phyloP scores from a whole-genome alignment of 192 early-diverging fungal genomes.

The Coemansia sp. region DNA sequence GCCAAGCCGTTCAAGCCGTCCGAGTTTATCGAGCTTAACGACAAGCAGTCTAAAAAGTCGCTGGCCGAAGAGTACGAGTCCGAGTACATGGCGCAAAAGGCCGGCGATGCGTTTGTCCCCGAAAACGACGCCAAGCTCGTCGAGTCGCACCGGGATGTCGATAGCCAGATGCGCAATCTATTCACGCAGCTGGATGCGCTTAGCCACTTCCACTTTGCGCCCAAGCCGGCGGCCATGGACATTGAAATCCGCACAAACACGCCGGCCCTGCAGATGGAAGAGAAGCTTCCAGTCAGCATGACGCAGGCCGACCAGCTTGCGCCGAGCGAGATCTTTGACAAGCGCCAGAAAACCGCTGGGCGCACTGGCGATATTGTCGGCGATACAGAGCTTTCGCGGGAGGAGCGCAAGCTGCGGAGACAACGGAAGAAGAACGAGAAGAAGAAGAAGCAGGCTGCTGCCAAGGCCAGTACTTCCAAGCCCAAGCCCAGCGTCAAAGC shows the following conservation, averaged over 20 bases:
- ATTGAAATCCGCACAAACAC: conserved; percentile 74
- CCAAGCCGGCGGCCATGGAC: conserved; percentile 75
- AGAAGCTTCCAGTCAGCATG: conserved; percentile 86
- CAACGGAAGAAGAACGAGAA: conserved; percentile 65
- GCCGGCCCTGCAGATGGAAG: conserved; percentile 91
- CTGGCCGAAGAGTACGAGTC: conserved; percentile 91
- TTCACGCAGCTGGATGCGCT: conserved; percentile 87
- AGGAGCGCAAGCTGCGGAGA: conserved; percentile 71
- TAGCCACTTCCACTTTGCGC: conserved; percentile 92
- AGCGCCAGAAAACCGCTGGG: conserved; percentile 55
- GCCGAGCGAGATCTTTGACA: conserved; percentile 88
- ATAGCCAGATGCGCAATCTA: conserved; percentile 70
- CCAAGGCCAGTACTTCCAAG: conserved; percentile 3
- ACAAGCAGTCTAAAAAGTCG: conserved; percentile 83
- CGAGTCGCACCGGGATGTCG: conserved; percentile 83
- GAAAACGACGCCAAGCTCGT: conserved; percentile 72
- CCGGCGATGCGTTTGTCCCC: conserved; percentile 41
- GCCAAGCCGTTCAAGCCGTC: conserved; percentile 69
- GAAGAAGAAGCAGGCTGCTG: conserved; percentile 54
- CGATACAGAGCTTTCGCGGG: conserved; percentile 73
- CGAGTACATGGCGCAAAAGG: conserved; percentile 73
- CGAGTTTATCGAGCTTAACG: conserved; percentile 74
- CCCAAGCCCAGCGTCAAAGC: background rate
- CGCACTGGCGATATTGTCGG: conserved; percentile 65
- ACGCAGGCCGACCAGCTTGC: conserved; percentile 78